phyloP scores from a whole-genome alignment of 2,329 filamentous ascomycete species.

The Nannizziopsis arthrosporioides region DNA sequence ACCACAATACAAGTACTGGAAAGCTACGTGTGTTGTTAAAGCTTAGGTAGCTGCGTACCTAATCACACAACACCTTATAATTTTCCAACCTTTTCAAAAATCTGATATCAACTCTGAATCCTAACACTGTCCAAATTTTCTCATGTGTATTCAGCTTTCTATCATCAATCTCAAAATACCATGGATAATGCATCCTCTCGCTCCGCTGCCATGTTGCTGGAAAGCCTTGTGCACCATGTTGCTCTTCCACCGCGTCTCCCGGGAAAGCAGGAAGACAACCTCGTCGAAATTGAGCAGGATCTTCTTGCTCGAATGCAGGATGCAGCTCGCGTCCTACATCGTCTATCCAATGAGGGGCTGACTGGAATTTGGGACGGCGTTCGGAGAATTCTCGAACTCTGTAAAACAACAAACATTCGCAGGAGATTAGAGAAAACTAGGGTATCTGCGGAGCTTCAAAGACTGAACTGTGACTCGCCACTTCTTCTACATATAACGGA shows the following conservation, averaged over 20 bases:
- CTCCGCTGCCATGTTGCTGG: conserved; percentile 13
- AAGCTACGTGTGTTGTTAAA: too few species aligned
- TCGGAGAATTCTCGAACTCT: conserved; percentile 12
- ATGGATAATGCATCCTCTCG: neutral
- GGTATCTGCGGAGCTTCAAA: conserved; percentile 22
- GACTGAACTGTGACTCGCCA: conserved; percentile 21
- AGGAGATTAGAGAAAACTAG: conserved; percentile 15
- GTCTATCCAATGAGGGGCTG: conserved; percentile 16
- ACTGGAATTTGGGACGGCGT: conserved; percentile 15
- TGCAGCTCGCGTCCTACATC: conserved; percentile 21
- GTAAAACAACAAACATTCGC: conserved; percentile 13
- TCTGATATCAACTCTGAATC: too few species aligned
- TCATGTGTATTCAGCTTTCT: too few species aligned
- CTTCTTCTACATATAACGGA: conserved; percentile 37
- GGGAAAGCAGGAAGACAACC: conserved; percentile 23
- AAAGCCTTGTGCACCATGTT: conserved; percentile 28
- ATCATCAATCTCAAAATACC: too few species aligned
- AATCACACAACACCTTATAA: too few species aligned
- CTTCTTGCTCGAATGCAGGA: conserved; percentile 16
- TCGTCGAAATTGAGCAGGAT: conserved; percentile 20
- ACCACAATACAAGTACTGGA: too few species aligned
- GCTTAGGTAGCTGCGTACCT: too few species aligned
- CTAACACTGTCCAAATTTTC: too few species aligned
- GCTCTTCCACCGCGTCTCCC: conserved; percentile 31
- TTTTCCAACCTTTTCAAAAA: too few species aligned